Conservation (phyloP, 2,329 filamentous ascomycete genomes). For the Penicillium verrucosum region DNA sequence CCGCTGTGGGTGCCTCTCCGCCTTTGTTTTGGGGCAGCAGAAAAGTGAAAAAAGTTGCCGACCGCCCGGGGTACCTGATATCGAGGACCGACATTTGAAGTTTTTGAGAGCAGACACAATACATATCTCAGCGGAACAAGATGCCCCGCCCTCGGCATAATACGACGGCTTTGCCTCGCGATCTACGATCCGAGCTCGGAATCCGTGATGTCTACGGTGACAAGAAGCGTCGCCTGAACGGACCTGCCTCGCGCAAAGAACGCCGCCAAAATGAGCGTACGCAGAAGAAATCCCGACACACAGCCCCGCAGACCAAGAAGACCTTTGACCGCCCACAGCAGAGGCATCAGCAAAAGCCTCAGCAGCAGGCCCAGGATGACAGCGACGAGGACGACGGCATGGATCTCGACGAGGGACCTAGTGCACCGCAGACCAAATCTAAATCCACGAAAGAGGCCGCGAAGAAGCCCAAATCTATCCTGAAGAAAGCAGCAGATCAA, state of each 20-base stretch:
- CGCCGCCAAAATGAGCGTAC: constrained; percentile 64
- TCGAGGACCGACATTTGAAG: not conserved
- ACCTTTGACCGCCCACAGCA: constrained; percentile 5
- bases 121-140: constrained; percentile 5
- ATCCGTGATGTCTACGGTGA: constrained; percentile 37
- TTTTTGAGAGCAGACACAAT: not conserved
- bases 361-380: constrained; percentile 14
- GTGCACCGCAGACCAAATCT: constrained; percentile 16
- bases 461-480: constrained; percentile 33
- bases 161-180: constrained; percentile 42
- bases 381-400: constrained; percentile 24
- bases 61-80: constrained; percentile 15
- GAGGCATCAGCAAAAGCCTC: constrained; percentile 13
- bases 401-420: constrained; percentile 17
- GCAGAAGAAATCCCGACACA: constrained; percentile 54
- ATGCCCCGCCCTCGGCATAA: constrained; percentile 38
- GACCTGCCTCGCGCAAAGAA: constrained; percentile 55
- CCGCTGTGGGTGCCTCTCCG: constrained; percentile 23
- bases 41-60: constrained; percentile 26
- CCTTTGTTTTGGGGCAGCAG: constrained; percentile 19
- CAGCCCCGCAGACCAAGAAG: constrained; percentile 20
- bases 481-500: constrained; percentile 32
- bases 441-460: constrained; percentile 24
- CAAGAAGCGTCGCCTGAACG: constrained; percentile 31
- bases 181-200: constrained; percentile 41